Evolutionary conservation across 805 yeast species (phyloP).

Genomic region (Trichomonascus vanleenenianus): DNA sequence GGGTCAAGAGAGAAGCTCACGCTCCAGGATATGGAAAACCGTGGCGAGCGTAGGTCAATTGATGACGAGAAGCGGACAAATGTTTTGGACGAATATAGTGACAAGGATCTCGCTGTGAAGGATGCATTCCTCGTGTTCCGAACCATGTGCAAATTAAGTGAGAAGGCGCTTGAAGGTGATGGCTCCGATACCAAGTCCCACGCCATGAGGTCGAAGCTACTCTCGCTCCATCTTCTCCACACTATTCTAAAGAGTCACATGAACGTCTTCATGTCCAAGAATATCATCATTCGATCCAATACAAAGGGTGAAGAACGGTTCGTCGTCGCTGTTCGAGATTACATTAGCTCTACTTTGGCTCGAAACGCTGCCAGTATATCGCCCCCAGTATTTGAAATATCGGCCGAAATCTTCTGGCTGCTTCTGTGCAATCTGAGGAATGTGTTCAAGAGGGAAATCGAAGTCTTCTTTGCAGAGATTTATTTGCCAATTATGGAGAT

Average conservation of each 20-base stretch:
- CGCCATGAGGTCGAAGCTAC: conserved; percentile 81
- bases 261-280: conserved; percentile 55
- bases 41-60: conserved; percentile 8
- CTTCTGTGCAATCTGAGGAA: conserved; percentile 73
- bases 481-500: conserved; percentile 91
- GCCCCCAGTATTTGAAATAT: conserved; percentile 85
- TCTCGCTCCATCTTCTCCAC: conserved; percentile 82
- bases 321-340: conserved; percentile 75
- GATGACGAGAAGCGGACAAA: conserved; percentile 24
- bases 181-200: conserved; percentile 73
- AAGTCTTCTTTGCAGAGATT: conserved; percentile 86
- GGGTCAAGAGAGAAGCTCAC: conserved; percentile 22
- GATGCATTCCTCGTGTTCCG: conserved; percentile 92
- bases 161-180: conserved; percentile 60
- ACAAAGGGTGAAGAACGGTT: conserved; percentile 41
- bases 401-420: conserved; percentile 90
- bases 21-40: conserved; percentile 25
- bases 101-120: conserved; percentile 37
- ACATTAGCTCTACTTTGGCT: conserved; percentile 71
- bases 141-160: conserved; percentile 79
- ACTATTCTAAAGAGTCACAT: conserved; percentile 79
- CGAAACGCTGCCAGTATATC: conserved; percentile 89
- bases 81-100: conserved; percentile 38
- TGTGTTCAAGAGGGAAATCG: conserved; percentile 87
- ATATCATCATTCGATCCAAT: conserved; percentile 27